Evolutionary conservation across 2,329 filamentous ascomycete species (phyloP), one percentile per base, ranked within the genome.

Genomic region (Aspergillus sp.): DNA sequence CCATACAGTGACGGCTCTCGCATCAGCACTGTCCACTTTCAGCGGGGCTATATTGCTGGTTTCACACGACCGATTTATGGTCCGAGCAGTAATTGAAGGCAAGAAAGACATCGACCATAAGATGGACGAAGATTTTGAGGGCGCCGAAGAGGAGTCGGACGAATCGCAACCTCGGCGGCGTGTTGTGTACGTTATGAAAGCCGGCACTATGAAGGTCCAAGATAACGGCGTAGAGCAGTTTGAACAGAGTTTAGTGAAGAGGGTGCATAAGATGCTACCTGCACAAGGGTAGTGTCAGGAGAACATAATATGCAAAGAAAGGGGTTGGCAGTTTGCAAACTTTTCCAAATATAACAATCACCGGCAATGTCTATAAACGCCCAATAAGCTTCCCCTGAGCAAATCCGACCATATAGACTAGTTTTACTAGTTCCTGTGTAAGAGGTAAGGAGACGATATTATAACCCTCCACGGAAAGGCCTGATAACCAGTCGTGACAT

Each of bases 1-100:
- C 61, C 86, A 95, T 74, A 93, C 89, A 0, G 90, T 93, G 23
- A 83, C 85, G 7, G 90, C 89, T 2, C 74, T 96, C 55, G 81
- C 88, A 1, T 80, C 84, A 23, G 88, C 88, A 2, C 71, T 96
- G 61, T 80, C 82, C 14, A 76, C 76, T 3, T 96, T 89, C 81
- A 82, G 86, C 55, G 91, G 91, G 0, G 90, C 90, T 0, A 82
- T 95, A 4, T 75, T 96, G 40, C 76, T 95, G 5, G 87, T 95
- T 4, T 91, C 86, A 37, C 91, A 96, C 76, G 91, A 96, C 71
- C 81, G 91, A 33, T 96, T 90, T 81, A 88, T 96, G 66, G 83
- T 95, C 75, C 82, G 87, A 46, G 86, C 86, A 2, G 89, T 89
- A 0, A 80, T 95, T 1, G 88, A 91, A 68, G 87, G 87, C 1